phyloP scores from a whole-genome alignment of 176 grass and related monocot species.

The Raddia distichophylla region DNA sequence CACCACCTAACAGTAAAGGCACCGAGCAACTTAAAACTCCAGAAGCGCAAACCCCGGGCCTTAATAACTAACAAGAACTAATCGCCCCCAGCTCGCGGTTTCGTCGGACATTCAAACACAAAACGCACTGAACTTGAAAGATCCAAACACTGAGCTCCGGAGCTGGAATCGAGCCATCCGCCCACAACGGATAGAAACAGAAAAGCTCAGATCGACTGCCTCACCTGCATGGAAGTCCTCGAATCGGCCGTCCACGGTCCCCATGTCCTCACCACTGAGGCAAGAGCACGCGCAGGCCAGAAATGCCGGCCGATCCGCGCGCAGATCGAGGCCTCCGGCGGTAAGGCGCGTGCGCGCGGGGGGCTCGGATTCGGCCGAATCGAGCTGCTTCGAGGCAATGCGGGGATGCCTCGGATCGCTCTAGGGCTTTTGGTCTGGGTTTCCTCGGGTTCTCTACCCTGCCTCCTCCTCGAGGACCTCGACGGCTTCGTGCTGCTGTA shows the following conservation, averaged over 20 bases:
- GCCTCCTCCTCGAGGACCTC: not conserved
- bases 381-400: constrained; percentile 42
- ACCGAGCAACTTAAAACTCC: not conserved
- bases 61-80: constrained; percentile 16
- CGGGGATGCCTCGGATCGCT: constrained; percentile 41
- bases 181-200: constrained; percentile 1
- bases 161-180: constrained; percentile 27
- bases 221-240: constrained; percentile 68
- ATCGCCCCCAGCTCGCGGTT: not conserved
- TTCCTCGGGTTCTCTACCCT: constrained; percentile 28
- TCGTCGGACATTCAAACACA: not conserved
- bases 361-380: constrained; percentile 30
- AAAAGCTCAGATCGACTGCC: constrained; percentile 53
- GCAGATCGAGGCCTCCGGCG: constrained; percentile 54
- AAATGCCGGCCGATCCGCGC: constrained; percentile 47
- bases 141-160: constrained; percentile 36
- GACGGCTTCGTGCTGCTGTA: constrained; percentile 8
- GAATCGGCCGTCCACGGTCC: constrained; percentile 58
- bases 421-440: constrained; percentile 31
- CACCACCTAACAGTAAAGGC: not conserved
- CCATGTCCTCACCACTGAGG: constrained; percentile 54
- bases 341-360: not conserved
- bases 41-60: constrained; percentile 24
- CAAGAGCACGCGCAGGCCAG: constrained; percentile 16
- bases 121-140: constrained; percentile 20